These are phyloP conservation scores for Xerocomellus amylosporus DNA, from an alignment of 768 basidiomycete species.

Conservation along the genomic window DNA sequence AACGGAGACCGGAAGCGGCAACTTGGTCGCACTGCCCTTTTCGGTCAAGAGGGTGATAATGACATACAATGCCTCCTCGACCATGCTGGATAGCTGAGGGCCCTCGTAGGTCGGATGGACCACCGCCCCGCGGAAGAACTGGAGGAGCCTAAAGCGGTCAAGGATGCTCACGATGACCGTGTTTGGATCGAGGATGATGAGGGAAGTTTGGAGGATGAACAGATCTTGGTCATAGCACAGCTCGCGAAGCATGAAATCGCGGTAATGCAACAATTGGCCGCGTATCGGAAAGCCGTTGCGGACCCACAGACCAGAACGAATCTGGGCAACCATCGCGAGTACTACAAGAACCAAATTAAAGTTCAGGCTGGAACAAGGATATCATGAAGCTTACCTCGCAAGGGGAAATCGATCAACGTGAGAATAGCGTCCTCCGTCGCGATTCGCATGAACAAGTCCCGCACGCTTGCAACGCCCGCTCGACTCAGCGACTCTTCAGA, in stretches of 20 bases:
- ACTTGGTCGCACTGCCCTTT: slow-evolving; percentile 65
- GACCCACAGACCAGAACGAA: slow-evolving; percentile 94
- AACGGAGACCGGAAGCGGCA: slow-evolving; percentile 62
- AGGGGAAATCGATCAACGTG: slow-evolving; percentile 81
- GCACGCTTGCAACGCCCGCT: slow-evolving; percentile 52
- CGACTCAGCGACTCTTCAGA: slow-evolving; percentile 50
- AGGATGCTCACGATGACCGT: slow-evolving; percentile 81
- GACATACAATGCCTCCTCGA: slow-evolving; percentile 88
- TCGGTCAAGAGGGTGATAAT: slow-evolving; percentile 87
- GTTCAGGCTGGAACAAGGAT: background rate
- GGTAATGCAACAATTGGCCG: slow-evolving; percentile 92
- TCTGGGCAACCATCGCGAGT: slow-evolving; percentile 89
- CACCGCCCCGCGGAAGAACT: slow-evolving; percentile 69
- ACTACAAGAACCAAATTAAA: slow-evolving; percentile 43
- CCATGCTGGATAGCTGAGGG: slow-evolving; percentile 74
- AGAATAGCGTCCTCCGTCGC: slow-evolving; percentile 68
- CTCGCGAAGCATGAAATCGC: slow-evolving; percentile 93
- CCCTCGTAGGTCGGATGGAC: slow-evolving; percentile 62
- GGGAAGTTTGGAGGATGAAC: slow-evolving; percentile 82
- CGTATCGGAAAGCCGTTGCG: slow-evolving; percentile 96
- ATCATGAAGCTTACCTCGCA: slow-evolving; percentile 61
- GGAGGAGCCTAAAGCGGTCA: slow-evolving; percentile 81
- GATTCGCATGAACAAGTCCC: slow-evolving; percentile 58
- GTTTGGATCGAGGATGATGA: slow-evolving; percentile 76
- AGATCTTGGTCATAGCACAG: slow-evolving; percentile 96